Percentiles rank a stretch among this genome's conserved stretches.
Conservation (phyloP, 805 yeast species). For the Dipodascus albidus region DNA sequence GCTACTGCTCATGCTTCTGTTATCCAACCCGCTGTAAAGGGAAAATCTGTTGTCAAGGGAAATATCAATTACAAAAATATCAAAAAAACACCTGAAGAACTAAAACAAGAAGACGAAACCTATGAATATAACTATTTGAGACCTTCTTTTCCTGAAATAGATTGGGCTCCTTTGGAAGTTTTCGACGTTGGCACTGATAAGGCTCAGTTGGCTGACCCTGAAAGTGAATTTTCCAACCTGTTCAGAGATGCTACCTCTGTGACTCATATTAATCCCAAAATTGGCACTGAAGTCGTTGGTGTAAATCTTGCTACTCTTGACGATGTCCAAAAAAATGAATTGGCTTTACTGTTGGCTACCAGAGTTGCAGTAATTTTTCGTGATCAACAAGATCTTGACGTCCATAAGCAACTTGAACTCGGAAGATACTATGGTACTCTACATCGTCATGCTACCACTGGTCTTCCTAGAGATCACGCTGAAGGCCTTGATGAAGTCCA, state of each 20-base stretch:
- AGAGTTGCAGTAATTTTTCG: conserved; percentile 65
- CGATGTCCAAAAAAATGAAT: conserved; percentile 50
- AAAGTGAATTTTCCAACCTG: conserved; percentile 5
- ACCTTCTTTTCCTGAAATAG: conserved; percentile 24
- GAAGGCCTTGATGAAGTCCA: conserved; percentile 36
- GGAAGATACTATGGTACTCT: conserved; percentile 58
- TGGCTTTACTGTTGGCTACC: conserved; percentile 58
- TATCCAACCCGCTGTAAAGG: background rate
- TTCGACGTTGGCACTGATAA: conserved; percentile 5
- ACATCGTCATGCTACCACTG: conserved; percentile 66
- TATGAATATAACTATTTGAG: conserved; percentile 21
- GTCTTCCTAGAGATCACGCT: conserved; percentile 49
- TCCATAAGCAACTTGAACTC: conserved; percentile 30
- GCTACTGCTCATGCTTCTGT: background rate
- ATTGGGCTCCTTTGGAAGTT: conserved; percentile 21
- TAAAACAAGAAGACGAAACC: background rate
- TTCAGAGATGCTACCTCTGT: conserved; percentile 17
- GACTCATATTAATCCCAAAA: conserved; percentile 46
- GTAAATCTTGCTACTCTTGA: conserved; percentile 47
- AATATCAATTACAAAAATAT: background rate
- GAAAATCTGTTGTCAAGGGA: background rate
- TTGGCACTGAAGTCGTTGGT: conserved; percentile 57
- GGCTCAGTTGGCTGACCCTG: background rate
- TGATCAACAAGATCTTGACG: conserved; percentile 42
- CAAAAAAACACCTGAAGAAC: background rate